Base-by-base conservation (phyloP, 2,329 filamentous ascomycete genomes). In the Penicillium capsulatum region DNA sequence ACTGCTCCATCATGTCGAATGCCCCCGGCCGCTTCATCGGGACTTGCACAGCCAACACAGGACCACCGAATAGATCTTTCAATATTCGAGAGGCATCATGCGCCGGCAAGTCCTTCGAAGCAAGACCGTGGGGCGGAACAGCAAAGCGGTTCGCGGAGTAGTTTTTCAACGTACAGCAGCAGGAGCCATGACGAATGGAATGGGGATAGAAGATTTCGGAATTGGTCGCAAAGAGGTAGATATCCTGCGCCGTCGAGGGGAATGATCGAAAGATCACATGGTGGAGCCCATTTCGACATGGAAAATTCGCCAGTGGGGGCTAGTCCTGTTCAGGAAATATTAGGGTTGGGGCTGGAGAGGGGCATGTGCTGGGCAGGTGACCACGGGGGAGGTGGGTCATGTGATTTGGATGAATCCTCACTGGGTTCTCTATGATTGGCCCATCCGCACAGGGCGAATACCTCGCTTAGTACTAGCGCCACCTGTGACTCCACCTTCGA, bases 221-320 rank as follows among this genome's bases (percentile, higher is more conserved):
- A 60, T 22, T 22, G 61, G 71, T 73, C 84, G 84, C 84, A 89
- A 88, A 89, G 84, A 89, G 70, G 76, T 92, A 72, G 74, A 75
- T 84, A 92, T 92, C 87, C 87, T 92, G 84, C 87, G 87, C 79
- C 75, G 67, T 57, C 50, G 45, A 48, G 46, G 54, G 54, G 51
- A 51, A 54, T 56, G 47, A 47, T 52, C 50, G 48, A 50, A 53
- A 55, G 53, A 48, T 54, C 51, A 47, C 44, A 36, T 17, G 24
- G 59, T 56, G 54, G 58, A 59, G 51, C 54, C 47, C 38, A 29
- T 46, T 22, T 22, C 19, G 19, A 22, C 45, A 15, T 44, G 34
- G 34, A 51, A 45, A 44, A 45, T 51, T 50, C 47, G 38, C 38
- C 24, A 24, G 54, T 55, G 60, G 58, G 50, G 13, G 29, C 60